These are phyloP conservation scores for Exophiala bonariae DNA, from an alignment of 2,329 filamentous ascomycete genomes.

Conservation along the genomic window DNA sequence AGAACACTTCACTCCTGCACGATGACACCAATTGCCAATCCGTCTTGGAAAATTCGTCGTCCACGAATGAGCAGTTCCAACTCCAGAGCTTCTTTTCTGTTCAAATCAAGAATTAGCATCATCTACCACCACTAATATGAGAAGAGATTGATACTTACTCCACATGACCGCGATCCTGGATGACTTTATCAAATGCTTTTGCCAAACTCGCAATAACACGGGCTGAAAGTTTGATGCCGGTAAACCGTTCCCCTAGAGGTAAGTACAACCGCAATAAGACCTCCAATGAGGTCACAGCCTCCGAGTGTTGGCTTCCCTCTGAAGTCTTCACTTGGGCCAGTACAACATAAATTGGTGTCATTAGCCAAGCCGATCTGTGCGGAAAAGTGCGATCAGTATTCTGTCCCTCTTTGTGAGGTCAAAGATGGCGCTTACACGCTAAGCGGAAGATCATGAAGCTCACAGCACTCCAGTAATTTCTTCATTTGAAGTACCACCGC, in stretches of 20 bases:
- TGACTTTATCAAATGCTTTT: neutral
- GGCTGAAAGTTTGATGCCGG: neutral
- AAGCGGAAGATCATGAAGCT: neutral
- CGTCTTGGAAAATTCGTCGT: neutral
- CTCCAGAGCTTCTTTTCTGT: conserved; percentile 2
- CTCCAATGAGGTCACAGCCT: neutral
- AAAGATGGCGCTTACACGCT: neutral
- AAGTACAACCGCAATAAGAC: neutral
- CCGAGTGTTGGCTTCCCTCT: neutral
- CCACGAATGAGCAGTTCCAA: conserved; percentile 1
- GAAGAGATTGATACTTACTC: neutral
- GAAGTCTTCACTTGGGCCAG: neutral
- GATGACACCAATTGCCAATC: neutral
- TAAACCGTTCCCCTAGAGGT: neutral
- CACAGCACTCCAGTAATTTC: neutral
- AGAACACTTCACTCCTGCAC: neutral
- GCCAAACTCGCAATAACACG: neutral
- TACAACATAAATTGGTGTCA: neutral
- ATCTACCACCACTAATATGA: neutral
- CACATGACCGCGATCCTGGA: neutral
- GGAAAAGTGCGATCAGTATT: neutral
- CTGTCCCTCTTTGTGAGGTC: neutral
- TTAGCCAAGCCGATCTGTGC: neutral
- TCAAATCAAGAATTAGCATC: neutral
- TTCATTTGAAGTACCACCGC: neutral